Evolutionary conservation across 2,329 filamentous ascomycete species (phyloP).

Genomic region (Eurotiales sp.): DNA sequence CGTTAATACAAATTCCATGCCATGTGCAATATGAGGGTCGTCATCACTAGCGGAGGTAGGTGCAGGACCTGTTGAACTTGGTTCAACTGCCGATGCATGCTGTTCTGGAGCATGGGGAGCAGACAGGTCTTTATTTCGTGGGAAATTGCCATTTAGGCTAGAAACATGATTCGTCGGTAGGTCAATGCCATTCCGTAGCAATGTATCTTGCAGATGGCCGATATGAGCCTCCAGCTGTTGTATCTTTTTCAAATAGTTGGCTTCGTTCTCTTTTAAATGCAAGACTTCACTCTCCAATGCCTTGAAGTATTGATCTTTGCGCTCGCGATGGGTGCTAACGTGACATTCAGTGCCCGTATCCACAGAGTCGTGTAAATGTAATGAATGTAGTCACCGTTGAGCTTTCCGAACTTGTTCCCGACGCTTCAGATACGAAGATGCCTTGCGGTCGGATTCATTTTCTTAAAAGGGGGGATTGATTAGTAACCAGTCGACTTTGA

Average conservation of each 20-base stretch:
- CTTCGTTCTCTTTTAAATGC: conserved; percentile 62
- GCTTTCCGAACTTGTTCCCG: conserved; percentile 36
- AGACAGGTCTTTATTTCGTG: too few species aligned
- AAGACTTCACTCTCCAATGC: conserved; percentile 90
- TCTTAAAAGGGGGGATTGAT: too few species aligned
- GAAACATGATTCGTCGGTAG: neutral
- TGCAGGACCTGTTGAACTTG: too few species aligned
- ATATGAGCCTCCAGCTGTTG: conserved; percentile 23
- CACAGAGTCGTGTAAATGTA: too few species aligned
- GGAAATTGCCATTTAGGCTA: neutral
- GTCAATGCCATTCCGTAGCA: conserved; percentile 14
- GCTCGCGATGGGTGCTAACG: conserved; percentile 95
- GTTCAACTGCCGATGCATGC: too few species aligned
- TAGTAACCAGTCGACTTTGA: too few species aligned
- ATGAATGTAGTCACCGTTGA: too few species aligned
- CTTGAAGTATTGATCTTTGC: conserved; percentile 95
- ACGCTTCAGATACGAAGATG: conserved; percentile 21
- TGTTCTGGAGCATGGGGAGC: too few species aligned
- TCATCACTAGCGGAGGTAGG: too few species aligned
- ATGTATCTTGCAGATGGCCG: conserved; percentile 18
- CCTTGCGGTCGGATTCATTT: conserved; percentile 15
- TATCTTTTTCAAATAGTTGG: conserved; percentile 25
- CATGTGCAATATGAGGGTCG: conserved; percentile 18
- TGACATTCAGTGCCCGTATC: too few species aligned
- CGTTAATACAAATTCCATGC: conserved; percentile 34